Conservation (phyloP, 1,284 basidiomycete species). For the Ganoderma sp. region DNA sequence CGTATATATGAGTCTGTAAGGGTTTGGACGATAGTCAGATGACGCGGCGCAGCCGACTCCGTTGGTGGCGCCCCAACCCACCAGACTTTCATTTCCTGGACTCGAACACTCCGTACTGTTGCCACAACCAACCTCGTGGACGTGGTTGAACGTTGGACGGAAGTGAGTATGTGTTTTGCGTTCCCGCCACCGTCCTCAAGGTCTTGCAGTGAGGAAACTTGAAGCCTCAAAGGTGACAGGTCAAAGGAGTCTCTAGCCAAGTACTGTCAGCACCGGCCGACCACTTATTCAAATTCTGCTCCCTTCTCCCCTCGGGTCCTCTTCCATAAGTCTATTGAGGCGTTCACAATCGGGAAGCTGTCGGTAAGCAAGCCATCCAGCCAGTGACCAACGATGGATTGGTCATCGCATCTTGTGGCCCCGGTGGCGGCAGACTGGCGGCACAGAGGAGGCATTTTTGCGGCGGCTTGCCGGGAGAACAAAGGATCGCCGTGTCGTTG, state of each 20-base stretch:
- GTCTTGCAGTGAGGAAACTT: too few relatives aligned
- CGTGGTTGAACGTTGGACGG: neutral
- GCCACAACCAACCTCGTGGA: neutral
- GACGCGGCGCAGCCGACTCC: neutral
- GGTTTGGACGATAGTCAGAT: neutral
- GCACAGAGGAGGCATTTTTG: too few relatives aligned
- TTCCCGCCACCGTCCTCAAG: too few relatives aligned
- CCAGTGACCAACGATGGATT: neutral
- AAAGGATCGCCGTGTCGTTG: too few relatives aligned
- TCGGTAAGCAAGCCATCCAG: neutral
- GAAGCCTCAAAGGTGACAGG: too few relatives aligned
- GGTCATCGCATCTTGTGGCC: neutral
- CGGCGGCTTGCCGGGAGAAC: too few relatives aligned
- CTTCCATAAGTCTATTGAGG: too few relatives aligned
- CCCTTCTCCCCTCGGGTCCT: too few relatives aligned
- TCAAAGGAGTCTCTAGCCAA: too few relatives aligned
- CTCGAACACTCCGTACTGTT: neutral
- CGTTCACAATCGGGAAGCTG: too few relatives aligned
- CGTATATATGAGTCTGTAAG: neutral
- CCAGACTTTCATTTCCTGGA: neutral
- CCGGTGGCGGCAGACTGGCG: too few relatives aligned
- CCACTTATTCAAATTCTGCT: too few relatives aligned
- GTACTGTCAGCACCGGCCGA: neutral
- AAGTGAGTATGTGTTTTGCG: neutral
- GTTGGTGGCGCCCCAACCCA: neutral